Conservation (phyloP, 2,329 filamentous ascomycete genomes). For the Colletotrichum tamarilloi region DNA sequence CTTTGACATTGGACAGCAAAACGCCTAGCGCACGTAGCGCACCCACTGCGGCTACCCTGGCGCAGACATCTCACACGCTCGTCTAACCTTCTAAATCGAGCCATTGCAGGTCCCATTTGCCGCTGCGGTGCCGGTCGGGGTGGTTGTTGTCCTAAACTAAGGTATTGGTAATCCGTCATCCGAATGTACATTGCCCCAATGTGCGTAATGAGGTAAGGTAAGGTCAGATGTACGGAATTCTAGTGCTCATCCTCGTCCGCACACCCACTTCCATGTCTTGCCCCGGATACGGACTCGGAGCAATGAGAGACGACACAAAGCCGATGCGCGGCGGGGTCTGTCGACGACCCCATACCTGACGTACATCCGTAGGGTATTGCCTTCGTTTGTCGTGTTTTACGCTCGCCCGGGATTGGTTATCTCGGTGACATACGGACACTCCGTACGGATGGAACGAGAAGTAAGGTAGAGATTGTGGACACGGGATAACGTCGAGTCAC, state of each 20-base stretch:
- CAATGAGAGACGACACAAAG: not conserved
- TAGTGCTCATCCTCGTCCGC: not conserved
- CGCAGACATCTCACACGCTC: constrained; percentile 25
- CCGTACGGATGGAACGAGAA: not conserved
- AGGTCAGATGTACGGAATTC: not conserved
- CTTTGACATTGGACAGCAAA: constrained; percentile 10
- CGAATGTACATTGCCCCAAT: not conserved
- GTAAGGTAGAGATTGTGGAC: not conserved
- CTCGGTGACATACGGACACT: not conserved
- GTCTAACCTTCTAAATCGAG: constrained; percentile 33
- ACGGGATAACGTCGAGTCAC: constrained; percentile 1
- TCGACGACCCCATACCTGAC: not conserved
- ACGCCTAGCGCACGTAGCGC: constrained; percentile 34
- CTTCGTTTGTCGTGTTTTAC: not conserved
- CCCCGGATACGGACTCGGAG: constrained; percentile 12
- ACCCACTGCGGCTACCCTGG: constrained; percentile 33
- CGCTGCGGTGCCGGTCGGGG: constrained; percentile 18
- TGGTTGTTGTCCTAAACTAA: not conserved
- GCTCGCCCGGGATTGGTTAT: not conserved
- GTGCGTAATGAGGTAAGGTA: not conserved
- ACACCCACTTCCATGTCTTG: not conserved
- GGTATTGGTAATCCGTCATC: not conserved
- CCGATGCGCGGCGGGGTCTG: not conserved
- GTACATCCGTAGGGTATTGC: not conserved
- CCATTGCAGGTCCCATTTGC: constrained; percentile 16